These are phyloP conservation scores for Acanthochlamys bracteata DNA, from an alignment of 106 monocot species.

Conservation along the genomic window DNA sequence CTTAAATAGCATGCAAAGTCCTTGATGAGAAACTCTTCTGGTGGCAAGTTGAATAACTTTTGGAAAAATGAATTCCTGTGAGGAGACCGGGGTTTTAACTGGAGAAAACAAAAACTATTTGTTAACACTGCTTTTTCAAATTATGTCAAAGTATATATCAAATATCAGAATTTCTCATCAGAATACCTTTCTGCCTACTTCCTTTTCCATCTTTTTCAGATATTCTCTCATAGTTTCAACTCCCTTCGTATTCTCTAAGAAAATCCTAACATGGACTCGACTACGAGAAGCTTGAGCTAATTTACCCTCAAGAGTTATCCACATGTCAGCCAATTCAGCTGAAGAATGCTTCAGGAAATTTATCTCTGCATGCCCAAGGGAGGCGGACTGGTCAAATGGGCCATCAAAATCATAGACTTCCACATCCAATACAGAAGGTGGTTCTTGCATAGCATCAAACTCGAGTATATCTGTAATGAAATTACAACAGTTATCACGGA, in stretches of 20 bases:
- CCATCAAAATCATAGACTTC: conserved; percentile 61
- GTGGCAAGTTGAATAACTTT: conserved; percentile 50
- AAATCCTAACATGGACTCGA: conserved; percentile 50
- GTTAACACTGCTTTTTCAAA: too few relatives aligned
- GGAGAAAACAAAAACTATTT: background rate
- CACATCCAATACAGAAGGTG: conserved; percentile 54
- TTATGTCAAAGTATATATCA: too few relatives aligned
- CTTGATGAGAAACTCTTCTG: conserved; percentile 61
- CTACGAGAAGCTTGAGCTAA: conserved; percentile 32
- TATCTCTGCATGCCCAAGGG: conserved; percentile 57
- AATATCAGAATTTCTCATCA: background rate
- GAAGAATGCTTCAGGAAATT: conserved; percentile 47
- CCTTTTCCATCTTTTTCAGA: conserved; percentile 60
- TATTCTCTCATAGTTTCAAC: conserved; percentile 35
- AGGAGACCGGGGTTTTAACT: conserved; percentile 44
- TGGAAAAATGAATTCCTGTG: conserved; percentile 59
- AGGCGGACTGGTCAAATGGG: conserved; percentile 35
- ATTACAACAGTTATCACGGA: background rate
- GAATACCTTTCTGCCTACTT: conserved; percentile 71
- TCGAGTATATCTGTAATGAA: conserved; percentile 53
- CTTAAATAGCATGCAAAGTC: conserved; percentile 58
- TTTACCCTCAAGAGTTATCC: conserved; percentile 55
- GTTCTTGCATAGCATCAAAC: conserved; percentile 70
- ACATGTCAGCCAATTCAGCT: conserved; percentile 55
- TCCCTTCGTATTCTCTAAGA: conserved; percentile 56